Base-by-base conservation (phyloP, 441 rosid genomes). In the Adansonia madagascariensis region DNA sequence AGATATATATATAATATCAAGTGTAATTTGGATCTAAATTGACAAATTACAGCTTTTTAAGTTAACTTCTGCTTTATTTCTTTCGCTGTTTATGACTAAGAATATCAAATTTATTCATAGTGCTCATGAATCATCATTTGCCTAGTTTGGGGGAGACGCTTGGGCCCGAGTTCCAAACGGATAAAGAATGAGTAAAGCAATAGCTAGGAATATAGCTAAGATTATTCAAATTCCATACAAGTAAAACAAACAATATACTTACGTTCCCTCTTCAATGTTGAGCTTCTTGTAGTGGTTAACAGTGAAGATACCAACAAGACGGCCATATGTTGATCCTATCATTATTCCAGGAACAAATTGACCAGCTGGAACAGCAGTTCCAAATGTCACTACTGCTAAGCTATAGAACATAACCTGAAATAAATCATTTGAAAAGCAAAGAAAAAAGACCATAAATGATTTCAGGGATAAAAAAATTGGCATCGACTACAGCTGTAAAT, bases 211-310 rank as follows among this genome's bases (percentile, higher is more conserved):
- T 24, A 63, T 73, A 14, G 2, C 61, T 39, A 27, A 46, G n/a
- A 43, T 6, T 5, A 8, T 9, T 69, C 14, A 10, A 44, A 56
- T 15, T 65, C 35, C 74, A 65, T 10, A 49, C 18, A 55, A 49
- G 2, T 14, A 60, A 63, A 74, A 59, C 50, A 78, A 74, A 55
- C 64, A 83, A 80, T 78, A 82, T 57, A 86, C 99, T 92, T 82
- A 96, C 98, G 98, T 94, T 87, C 98, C 99, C 87, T 96, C 98
- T 85, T 96, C 99, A 84, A 96, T 91, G 82, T 92, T 92, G 75
- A 84, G 98, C 88, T 93, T 96, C 89, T 87, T 86, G 90, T 96
- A 96, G 79, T 91, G 93, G 46, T 89, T 93, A 80, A 96, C 95
- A 50, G 92, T 98, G 85, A 94, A 88, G 96, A 96, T 91, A 85